Conservation (phyloP, 73 alveolate genomes). For the Blepharisma stoltei region DNA sequence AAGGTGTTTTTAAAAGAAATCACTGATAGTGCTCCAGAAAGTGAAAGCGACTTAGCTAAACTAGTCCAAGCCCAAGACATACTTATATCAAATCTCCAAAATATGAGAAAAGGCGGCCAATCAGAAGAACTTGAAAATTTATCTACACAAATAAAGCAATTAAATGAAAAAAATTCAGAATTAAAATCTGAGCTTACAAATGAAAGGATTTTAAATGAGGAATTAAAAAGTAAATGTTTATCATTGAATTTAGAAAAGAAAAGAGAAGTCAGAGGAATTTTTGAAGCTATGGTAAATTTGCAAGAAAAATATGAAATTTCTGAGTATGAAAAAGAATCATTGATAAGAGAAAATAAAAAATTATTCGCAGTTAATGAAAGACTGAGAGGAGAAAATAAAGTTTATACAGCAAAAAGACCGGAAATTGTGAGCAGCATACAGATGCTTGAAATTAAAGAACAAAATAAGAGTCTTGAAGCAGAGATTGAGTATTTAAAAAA, state of each 20-base stretch:
- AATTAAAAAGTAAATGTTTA: not conserved
- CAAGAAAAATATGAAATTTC: constrained; percentile 1
- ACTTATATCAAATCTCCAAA: not conserved
- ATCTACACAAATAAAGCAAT: not conserved
- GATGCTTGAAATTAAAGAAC: constrained; percentile 17
- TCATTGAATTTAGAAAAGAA: not conserved
- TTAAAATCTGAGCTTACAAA: not conserved
- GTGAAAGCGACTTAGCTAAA: not conserved
- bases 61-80: not conserved
- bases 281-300: not conserved
- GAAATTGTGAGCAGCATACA: not conserved
- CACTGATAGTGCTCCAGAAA: constrained; percentile 13
- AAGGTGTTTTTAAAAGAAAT: not conserved
- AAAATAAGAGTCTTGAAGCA: not conserved
- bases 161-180: not conserved
- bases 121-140: not conserved
- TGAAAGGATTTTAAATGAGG: not conserved
- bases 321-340: not conserved
- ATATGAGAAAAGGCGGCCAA: not conserved
- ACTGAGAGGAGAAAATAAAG: not conserved
- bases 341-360: constrained; percentile 9
- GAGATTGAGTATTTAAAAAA: not conserved
- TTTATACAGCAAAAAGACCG: not conserved
- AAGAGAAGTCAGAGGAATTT: not conserved
- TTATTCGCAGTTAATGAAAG: not conserved